phyloP scores from a whole-genome alignment of 805 yeast species.

The Cyberlindnera mrakii region DNA sequence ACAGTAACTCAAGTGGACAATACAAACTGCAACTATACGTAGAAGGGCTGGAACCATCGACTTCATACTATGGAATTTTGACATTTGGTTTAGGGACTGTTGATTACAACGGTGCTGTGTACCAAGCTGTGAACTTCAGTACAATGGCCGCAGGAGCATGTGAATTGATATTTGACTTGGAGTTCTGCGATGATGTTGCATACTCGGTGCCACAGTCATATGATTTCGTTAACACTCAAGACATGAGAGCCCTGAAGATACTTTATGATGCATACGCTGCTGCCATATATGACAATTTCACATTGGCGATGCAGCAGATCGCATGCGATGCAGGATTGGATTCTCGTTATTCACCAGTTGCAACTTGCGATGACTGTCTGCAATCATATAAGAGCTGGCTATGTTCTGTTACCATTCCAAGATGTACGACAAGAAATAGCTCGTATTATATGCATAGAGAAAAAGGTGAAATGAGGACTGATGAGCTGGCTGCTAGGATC shows the following conservation, averaged over 20 bases:
- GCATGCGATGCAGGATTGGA: conserved; percentile 67
- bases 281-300: conserved; percentile 54
- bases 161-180: conserved; percentile 64
- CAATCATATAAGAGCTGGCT: conserved; percentile 78
- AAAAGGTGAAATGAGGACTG: conserved; percentile 51
- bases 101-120: conserved; percentile 59
- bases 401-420: conserved; percentile 81
- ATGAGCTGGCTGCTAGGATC: conserved; percentile 46
- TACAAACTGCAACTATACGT: conserved; percentile 58
- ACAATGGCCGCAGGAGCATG: conserved; percentile 55
- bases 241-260: conserved; percentile 29
- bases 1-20: conserved; percentile 19
- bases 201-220: conserved; percentile 72
- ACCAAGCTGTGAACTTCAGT: conserved; percentile 48
- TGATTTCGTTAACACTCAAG: conserved; percentile 25
- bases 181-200: conserved; percentile 76
- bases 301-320: conserved; percentile 67
- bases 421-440: conserved; percentile 57
- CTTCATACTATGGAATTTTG: conserved; percentile 60
- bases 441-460: conserved; percentile 41
- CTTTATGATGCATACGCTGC: conserved; percentile 63
- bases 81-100: conserved; percentile 40
- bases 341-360: conserved; percentile 66
- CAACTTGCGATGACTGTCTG: conserved; percentile 69
- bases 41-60: conserved; percentile 51